phyloP scores from a whole-genome alignment of 257 asterid genomes.

The Salvia rosmarinus region DNA sequence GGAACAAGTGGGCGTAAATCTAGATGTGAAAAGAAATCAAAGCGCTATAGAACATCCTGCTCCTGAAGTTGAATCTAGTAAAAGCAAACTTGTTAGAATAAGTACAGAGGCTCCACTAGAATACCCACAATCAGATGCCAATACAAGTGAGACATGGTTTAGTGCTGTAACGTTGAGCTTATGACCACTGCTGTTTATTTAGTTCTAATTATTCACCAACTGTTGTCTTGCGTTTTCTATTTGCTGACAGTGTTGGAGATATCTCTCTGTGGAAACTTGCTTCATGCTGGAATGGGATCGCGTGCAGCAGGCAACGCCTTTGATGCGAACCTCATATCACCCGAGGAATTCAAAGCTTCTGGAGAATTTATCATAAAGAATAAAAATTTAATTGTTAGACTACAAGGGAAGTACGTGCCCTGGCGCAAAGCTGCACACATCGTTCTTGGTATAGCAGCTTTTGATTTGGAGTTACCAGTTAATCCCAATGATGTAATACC shows the following conservation, averaged over 20 bases:
- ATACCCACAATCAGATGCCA: slow-evolving; percentile 38
- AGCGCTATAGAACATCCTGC: slow-evolving; percentile 35
- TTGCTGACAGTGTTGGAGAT: slow-evolving; percentile 64
- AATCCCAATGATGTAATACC: slow-evolving; percentile 54
- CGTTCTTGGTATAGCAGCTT: slow-evolving; percentile 77
- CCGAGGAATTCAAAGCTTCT: slow-evolving; percentile 66
- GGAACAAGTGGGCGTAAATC: slow-evolving; percentile 39
- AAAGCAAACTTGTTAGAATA: slow-evolving; percentile 35
- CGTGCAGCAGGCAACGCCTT: slow-evolving; percentile 73
- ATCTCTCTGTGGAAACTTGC: slow-evolving; percentile 79
- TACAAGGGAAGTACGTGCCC: slow-evolving; percentile 73
- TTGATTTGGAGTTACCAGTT: slow-evolving; percentile 62
- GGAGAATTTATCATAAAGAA: slow-evolving; percentile 56
- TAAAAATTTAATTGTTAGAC: slow-evolving; percentile 68
- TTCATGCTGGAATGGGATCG: slow-evolving; percentile 79
- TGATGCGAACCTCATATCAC: slow-evolving; percentile 56
- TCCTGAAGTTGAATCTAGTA: slow-evolving; percentile 37
- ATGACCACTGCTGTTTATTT: slow-evolving; percentile 23
- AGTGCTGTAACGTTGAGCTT: slow-evolving; percentile 22
- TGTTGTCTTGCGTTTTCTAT: slow-evolving; percentile 7
- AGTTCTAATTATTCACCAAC: slow-evolving; percentile 5
- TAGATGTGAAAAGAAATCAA: slow-evolving; percentile 27
- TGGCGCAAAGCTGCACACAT: slow-evolving; percentile 81
- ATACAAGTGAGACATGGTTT: slow-evolving; percentile 43
- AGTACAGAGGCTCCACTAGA: slow-evolving; percentile 35